Evolutionary conservation across 2,329 filamentous ascomycete species (phyloP), one percentile per base, ranked within the genome.

Genomic region (Exutisphaerella laricina): DNA sequence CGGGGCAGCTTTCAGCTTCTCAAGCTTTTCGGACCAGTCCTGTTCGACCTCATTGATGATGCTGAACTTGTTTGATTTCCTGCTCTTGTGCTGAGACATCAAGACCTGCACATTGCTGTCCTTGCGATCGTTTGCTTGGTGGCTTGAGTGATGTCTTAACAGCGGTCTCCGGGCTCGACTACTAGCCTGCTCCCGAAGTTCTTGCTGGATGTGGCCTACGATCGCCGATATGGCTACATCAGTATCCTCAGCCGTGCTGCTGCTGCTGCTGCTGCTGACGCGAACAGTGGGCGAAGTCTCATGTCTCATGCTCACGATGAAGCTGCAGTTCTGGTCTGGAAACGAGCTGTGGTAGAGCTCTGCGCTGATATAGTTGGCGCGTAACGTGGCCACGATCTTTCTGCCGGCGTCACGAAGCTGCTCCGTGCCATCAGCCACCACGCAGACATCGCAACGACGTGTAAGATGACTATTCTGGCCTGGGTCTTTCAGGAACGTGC

Each of bases 241-340:
- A 4, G 77, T 78, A 55, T 94, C 88, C 20, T 73, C 69, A 18
- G 16, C 14, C 1, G 17, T 35, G 14, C 42, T 43, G 13, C 54
- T 50, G 12, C 36, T 38, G 10, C 47, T 46, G 1, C 50, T 54
- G 58, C 85, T 92, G 46, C 82, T 80, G 22, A 80, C 77, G 39
- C 75, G 73, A 29, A 71, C 66, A 10, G 58, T 63, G 4, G 57
- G 64, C 37, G 73, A 67, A 70, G 81, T 57, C 66, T 80, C 66
- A 78, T 85, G 83, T 62, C 95, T 94, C 58, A 95, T 82, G 49
- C 94, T 84, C 26, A 96, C 79, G 46, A 95, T 80, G 87, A 89
- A 97, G 18, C 78, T 84, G 63, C 94, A 55, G 32, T 45, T 45
- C 35, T 50, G 40, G 17, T 50, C 34, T 12, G 37, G 38, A 10